phyloP scores from a whole-genome alignment of 1,139 yeast genomes.

The Candida tetrigidarum region DNA sequence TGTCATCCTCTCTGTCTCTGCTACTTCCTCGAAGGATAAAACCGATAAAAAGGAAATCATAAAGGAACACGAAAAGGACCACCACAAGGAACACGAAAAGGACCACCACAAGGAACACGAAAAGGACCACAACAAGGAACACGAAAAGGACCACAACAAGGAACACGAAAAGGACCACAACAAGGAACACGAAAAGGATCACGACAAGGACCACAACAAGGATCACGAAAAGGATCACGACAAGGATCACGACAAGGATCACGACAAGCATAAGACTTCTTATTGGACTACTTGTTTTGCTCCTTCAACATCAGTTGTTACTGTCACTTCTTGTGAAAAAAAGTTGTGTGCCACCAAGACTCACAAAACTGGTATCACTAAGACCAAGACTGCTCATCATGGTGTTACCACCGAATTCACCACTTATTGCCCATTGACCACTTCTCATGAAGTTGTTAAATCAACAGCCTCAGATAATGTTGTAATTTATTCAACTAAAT shows the following conservation, averaged over 20 bases:
- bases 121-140: no score
- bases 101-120: no score
- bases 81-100: no score
- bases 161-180: no score
- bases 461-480: neutral
- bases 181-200: no score
- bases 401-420: constrained; percentile 24
- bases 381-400: constrained; percentile 4
- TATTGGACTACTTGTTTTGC: constrained; percentile 11
- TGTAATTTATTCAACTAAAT: constrained; percentile 3
- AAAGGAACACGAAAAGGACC: no score
- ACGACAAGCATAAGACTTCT: no score
- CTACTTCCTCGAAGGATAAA: neutral
- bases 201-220: no score
- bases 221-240: no score
- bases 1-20: neutral
- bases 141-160: no score
- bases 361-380: constrained; percentile 33
- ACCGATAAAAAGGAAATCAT: no score
- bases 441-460: constrained; percentile 7
- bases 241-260: no score
- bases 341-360: constrained; percentile 23
- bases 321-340: constrained; percentile 26
- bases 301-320: constrained; percentile 21
- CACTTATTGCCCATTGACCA: constrained; percentile 30